phyloP scores from a whole-genome alignment of 2,329 filamentous ascomycete species.

The Colletotrichum echinochloae region DNA sequence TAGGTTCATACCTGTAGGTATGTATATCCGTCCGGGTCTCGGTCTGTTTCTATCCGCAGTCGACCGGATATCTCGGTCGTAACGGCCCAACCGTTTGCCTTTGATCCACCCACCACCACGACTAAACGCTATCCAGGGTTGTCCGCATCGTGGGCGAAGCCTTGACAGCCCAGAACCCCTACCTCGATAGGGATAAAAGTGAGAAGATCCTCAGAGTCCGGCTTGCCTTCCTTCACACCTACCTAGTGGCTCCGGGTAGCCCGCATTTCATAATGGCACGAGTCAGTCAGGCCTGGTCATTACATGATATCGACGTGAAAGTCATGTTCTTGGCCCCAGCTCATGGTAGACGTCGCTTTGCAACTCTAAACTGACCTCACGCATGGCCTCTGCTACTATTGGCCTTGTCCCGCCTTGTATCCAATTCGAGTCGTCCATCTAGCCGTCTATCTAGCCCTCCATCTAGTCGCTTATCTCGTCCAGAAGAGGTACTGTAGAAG shows the following conservation, averaged over 20 bases:
- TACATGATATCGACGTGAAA: background rate
- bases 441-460: too few species aligned
- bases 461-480: background rate
- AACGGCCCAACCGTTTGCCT: constrained; percentile 1
- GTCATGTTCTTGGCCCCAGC: background rate
- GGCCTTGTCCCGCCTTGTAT: background rate
- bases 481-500: background rate
- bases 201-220: too few species aligned
- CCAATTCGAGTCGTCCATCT: too few species aligned
- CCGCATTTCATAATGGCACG: background rate
- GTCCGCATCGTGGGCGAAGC: background rate
- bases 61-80: constrained; percentile 18
- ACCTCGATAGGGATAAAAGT: background rate
- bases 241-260: background rate
- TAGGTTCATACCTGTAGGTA: too few species aligned
- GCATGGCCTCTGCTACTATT: background rate
- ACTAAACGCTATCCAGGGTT: too few species aligned
- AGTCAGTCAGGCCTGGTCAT: background rate
- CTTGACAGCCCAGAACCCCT: background rate
- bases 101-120: background rate
- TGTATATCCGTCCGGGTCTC: background rate
- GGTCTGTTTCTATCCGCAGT: background rate
- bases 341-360: background rate
- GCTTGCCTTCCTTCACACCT: background rate
- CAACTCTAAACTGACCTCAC: constrained; percentile 28